Conservation (phyloP, 2,329 filamentous ascomycete species). For the Fusarium sp. region DNA sequence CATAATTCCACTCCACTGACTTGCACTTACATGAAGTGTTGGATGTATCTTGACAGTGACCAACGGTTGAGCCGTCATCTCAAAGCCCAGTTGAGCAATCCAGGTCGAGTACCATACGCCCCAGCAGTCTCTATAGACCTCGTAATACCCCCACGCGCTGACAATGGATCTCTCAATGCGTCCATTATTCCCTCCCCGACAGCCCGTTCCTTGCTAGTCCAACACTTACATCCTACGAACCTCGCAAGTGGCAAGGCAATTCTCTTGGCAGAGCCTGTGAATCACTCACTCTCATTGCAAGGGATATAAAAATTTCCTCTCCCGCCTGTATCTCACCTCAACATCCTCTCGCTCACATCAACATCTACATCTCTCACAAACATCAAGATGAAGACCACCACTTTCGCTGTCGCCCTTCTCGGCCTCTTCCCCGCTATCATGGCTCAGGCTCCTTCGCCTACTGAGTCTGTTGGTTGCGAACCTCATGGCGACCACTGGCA, state of each 20-base stretch:
- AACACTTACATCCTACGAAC: not conserved
- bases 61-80: not conserved
- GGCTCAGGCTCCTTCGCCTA: constrained; percentile 38
- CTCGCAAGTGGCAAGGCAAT: constrained; percentile 7
- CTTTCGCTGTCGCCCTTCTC: constrained; percentile 37
- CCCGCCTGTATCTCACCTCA: not conserved
- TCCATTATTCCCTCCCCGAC: not conserved
- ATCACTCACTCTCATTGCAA: not conserved
- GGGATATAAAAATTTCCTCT: constrained; percentile 16
- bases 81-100: not conserved
- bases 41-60: not conserved
- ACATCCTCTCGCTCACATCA: constrained; percentile 7
- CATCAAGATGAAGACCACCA: constrained; percentile 38
- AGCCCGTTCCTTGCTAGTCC: constrained; percentile 1
- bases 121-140: not conserved
- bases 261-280: constrained; percentile 6
- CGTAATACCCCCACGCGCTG: constrained; percentile 5
- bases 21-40: not conserved
- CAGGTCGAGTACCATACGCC: not conserved
- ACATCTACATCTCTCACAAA: not conserved
- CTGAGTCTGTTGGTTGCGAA: constrained; percentile 39
- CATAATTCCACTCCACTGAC: not conserved
- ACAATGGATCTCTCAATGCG: not conserved
- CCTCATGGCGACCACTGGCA: constrained; percentile 41
- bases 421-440: constrained; percentile 36